These are phyloP conservation scores for Corymbia calophylla DNA, from an alignment of 441 rosid genomes.

Conservation along the genomic window DNA sequence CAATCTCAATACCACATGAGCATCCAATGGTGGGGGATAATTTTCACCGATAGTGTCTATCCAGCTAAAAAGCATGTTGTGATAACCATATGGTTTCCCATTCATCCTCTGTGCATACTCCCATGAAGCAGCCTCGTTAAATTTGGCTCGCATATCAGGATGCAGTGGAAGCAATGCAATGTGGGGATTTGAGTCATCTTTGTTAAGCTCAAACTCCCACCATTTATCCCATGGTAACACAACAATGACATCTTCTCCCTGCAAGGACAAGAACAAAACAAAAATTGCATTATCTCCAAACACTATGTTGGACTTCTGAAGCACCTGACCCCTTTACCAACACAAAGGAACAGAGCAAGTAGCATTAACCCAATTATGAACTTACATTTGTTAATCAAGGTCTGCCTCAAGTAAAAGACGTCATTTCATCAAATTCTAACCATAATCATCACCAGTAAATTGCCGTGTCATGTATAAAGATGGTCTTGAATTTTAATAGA, in stretches of 20 bases:
- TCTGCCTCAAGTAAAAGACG: accelerated
- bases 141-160: constrained; percentile 61
- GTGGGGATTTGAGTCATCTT: constrained; percentile 82
- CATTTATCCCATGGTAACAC: constrained; percentile 83
- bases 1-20: too few species aligned
- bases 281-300: background rate
- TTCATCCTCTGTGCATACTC: constrained; percentile 89
- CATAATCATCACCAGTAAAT: too few species aligned
- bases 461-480: accelerated
- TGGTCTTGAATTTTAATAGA: background rate
- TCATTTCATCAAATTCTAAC: background rate
- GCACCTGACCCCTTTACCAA: accelerated
- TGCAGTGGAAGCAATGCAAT: constrained; percentile 87
- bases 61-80: too few species aligned
- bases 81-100: constrained; percentile 49
- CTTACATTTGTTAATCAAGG: background rate
- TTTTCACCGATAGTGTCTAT: too few species aligned
- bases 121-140: constrained; percentile 91
- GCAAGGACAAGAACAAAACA: background rate
- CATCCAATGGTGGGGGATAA: too few species aligned
- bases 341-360: accelerated
- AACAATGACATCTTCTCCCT: constrained; percentile 50
- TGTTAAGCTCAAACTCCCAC: constrained; percentile 91
- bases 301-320: background rate
- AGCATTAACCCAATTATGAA: background rate